Evolutionary conservation across 805 yeast genomes (phyloP), one percentile per base, ranked within the genome.

Genomic region (Ascoidea asiatica): DNA sequence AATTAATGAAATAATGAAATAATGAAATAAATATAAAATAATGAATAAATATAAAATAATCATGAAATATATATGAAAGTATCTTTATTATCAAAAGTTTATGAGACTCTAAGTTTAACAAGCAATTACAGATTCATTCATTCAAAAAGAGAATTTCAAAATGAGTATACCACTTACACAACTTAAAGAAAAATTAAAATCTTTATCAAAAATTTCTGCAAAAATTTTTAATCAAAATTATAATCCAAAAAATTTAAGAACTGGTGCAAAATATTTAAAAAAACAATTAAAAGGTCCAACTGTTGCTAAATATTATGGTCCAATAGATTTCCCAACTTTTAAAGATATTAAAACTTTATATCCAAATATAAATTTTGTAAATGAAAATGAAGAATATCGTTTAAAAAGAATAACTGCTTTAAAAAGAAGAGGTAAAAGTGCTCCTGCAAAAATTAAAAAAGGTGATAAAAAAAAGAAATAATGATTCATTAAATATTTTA

Each of bases 351-450:
- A 73, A 55, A 59, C 65, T 36, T 63, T 78, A 62, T 78, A 53
- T 52, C 75, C 75, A 3, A 62, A 61, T 35, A 58, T 65, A 48
- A 65, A 67, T 43, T 72, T 84, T 51, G 69, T 72, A 5, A 81
- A 82, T 52, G 82, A 81, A 44, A 76, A 74, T 48, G 94, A 84
- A 58, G 75, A 70, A 39, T 78, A 80, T 61, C 72, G 95, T 62
- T 56, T 81, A 49, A 72, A 67, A 47, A 77, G 77, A 75, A 78
- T 77, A 19, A 76, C 65, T 46, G 67, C 67, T 41, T 38, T 38
- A n/a, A 83, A 79, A 69, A 79, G 82, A 73, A 82, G 92, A 75
- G 89, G 86, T 63, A 84, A 84, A 63, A 89, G 90, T 61, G 87
- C 92, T 11, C 94, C 92, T 54, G 75, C 79, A 69, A 84, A 84